Evolutionary conservation across 2,329 filamentous ascomycete species (phyloP).

Genomic region (Aspergillus sp.): DNA sequence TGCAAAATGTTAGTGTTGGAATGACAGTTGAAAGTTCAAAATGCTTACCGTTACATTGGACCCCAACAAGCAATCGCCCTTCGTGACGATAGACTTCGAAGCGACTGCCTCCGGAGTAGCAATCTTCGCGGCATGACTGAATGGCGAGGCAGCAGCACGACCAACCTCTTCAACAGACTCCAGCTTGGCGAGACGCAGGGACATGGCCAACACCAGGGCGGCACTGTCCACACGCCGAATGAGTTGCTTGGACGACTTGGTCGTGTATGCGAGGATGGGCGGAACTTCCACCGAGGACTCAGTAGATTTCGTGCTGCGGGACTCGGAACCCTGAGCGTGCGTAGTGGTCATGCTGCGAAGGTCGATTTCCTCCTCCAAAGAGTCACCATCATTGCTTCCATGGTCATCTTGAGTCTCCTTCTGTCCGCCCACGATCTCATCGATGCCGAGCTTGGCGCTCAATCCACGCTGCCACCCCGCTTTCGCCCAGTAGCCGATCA

Average conservation of each 20-base stretch:
- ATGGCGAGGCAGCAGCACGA: conserved; percentile 63
- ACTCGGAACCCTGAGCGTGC: conserved; percentile 29
- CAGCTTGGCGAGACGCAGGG: conserved; percentile 82
- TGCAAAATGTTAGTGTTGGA: background rate
- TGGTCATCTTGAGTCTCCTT: conserved; percentile 42
- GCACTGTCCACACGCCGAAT: conserved; percentile 88
- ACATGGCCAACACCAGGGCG: conserved; percentile 76
- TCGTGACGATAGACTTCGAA: conserved; percentile 76
- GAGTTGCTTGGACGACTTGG: conserved; percentile 58
- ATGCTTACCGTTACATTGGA: conserved; percentile 82
- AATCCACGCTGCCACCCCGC: conserved; percentile 85
- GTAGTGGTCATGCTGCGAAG: conserved; percentile 57
- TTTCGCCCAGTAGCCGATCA: conserved; percentile 95
- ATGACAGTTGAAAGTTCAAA: background rate
- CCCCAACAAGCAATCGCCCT: conserved; percentile 77
- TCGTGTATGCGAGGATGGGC: conserved; percentile 73
- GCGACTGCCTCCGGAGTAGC: conserved; percentile 82
- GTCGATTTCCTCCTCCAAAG: conserved; percentile 57
- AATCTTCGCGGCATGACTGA: conserved; percentile 77
- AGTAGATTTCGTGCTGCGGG: conserved; percentile 8
- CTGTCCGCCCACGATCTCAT: conserved; percentile 59
- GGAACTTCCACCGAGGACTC: conserved; percentile 57
- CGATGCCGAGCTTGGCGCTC: conserved; percentile 73
- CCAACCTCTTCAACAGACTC: conserved; percentile 65
- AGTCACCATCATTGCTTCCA: conserved; percentile 40